Conservation (phyloP, 352 stramenopile species). For the Phytopythium sindhum region DNA sequence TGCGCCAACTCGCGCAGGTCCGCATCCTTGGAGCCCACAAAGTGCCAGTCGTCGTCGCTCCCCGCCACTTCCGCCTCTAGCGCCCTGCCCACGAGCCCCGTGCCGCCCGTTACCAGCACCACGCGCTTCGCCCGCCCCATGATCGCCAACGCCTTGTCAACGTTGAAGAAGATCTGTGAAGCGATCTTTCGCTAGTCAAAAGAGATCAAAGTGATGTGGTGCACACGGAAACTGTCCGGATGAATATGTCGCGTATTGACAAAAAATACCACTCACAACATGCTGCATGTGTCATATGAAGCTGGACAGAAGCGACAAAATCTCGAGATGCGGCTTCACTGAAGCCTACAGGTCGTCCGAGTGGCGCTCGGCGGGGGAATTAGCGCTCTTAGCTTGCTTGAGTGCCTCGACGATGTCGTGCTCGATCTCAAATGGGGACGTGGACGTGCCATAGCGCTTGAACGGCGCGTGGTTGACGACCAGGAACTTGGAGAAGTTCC, state of each 20-base stretch:
- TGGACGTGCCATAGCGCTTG: conserved; percentile 68
- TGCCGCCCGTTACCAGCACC: conserved; percentile 95
- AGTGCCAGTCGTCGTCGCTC: conserved; percentile 88
- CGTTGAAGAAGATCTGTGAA: neutral
- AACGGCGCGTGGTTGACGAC: conserved; percentile 67
- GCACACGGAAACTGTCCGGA: neutral
- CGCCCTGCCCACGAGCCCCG: conserved; percentile 90
- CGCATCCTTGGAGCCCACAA: conserved; percentile 92
- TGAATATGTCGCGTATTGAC: neutral
- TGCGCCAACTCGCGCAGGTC: conserved; percentile 87
- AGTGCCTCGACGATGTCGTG: conserved; percentile 56
- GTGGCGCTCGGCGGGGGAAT: conserved; percentile 19
- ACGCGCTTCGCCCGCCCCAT: conserved; percentile 17
- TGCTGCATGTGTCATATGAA: neutral
- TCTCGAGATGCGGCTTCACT: neutral
- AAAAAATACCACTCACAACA: neutral
- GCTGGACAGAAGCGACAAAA: neutral
- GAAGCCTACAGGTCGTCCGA: conserved; percentile 4
- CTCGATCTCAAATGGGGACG: conserved; percentile 63
- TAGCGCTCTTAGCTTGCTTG: conserved; percentile 20
- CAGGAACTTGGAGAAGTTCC: conserved; percentile 90
- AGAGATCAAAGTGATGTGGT: neutral
- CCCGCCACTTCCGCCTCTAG: conserved; percentile 54
- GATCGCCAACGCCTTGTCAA: neutral
- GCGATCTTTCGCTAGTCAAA: neutral